Conservation (phyloP, 2,329 filamentous ascomycete genomes). For the Proliferodiscus dingleyae region DNA sequence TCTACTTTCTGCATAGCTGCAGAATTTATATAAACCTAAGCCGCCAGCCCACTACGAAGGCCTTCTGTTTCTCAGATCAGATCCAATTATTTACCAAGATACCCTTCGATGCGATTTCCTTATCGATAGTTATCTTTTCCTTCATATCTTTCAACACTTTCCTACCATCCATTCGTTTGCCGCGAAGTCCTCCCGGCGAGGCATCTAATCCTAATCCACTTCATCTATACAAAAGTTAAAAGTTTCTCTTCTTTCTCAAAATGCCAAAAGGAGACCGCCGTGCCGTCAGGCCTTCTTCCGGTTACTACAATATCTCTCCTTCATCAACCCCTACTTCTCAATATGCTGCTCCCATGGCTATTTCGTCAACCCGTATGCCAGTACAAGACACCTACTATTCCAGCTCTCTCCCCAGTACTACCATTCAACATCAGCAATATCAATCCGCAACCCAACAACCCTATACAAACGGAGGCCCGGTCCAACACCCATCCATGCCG, state of each 20-base stretch:
- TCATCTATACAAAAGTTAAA: constrained; percentile 9
- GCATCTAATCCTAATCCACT: constrained; percentile 24
- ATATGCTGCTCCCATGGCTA: constrained; percentile 13
- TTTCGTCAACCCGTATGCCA: constrained; percentile 7
- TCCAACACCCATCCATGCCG: constrained; percentile 20
- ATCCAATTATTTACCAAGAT: constrained; percentile 19
- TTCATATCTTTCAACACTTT: constrained; percentile 16
- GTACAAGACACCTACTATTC: constrained; percentile 7
- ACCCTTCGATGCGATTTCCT: constrained; percentile 21
- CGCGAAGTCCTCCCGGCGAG: constrained; percentile 26
- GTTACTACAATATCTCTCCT: constrained; percentile 24
- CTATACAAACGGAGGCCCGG: constrained; percentile 17
- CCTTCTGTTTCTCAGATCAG: constrained; percentile 19
- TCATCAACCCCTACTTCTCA: constrained; percentile 14
- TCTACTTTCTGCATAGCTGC: constrained; percentile 14
- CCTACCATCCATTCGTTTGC: constrained; percentile 21
- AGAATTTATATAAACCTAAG: constrained; percentile 26
- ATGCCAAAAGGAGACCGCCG: constrained; percentile 27
- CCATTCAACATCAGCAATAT: constrained; percentile 16
- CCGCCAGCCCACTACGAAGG: constrained; percentile 18
- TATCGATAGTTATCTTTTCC: constrained; percentile 5
- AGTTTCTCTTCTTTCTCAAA: constrained; percentile 9
- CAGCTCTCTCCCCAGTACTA: constrained; percentile 1
- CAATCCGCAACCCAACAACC: constrained; percentile 3
- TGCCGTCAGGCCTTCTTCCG: constrained; percentile 19